Conservation (phyloP, 169 alveolate genomes). For the Plasmodium falciparum region DNA sequence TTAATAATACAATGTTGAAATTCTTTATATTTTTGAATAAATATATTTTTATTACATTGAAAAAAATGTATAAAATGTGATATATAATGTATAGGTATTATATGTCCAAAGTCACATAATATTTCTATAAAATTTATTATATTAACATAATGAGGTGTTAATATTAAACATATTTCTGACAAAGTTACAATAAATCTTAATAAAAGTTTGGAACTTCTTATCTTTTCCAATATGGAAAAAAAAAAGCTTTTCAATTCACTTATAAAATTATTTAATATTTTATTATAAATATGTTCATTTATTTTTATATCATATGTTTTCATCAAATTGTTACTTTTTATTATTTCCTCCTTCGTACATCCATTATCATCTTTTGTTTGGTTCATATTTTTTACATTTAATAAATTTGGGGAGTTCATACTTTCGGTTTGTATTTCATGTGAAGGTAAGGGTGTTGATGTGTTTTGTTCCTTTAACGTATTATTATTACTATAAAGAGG, state of each 20-base stretch:
- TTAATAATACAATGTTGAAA: conserved; percentile 51
- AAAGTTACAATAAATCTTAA: conserved; percentile 1
- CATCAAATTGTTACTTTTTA: background rate
- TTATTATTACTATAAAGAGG: background rate
- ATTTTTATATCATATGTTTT: background rate
- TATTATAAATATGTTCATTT: conserved; percentile 21
- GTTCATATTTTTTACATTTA: background rate
- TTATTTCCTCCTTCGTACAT: background rate
- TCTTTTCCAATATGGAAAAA: conserved; percentile 24
- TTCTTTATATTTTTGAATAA: conserved; percentile 49
- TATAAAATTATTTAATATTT: conserved; percentile 32
- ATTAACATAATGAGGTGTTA: conserved; percentile 48
- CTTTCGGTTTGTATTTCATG: background rate
- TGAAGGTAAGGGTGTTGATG: too few relatives aligned
- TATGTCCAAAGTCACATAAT: conserved; percentile 27
- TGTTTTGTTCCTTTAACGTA: background rate
- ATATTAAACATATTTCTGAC: conserved; percentile 25
- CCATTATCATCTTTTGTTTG: background rate
- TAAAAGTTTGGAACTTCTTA: conserved; percentile 7
- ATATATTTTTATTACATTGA: conserved; percentile 25
- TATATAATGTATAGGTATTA: conserved; percentile 14
- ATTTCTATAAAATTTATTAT: conserved; percentile 34
- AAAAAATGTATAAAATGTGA: conserved; percentile 11
- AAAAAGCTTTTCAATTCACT: conserved; percentile 40
- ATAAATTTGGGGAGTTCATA: background rate